A percentile compares a stretch with the other conserved stretches of the same genome.
Conservation (phyloP, 352 stramenopile species). For the Nannochloropsis limnetica region DNA sequence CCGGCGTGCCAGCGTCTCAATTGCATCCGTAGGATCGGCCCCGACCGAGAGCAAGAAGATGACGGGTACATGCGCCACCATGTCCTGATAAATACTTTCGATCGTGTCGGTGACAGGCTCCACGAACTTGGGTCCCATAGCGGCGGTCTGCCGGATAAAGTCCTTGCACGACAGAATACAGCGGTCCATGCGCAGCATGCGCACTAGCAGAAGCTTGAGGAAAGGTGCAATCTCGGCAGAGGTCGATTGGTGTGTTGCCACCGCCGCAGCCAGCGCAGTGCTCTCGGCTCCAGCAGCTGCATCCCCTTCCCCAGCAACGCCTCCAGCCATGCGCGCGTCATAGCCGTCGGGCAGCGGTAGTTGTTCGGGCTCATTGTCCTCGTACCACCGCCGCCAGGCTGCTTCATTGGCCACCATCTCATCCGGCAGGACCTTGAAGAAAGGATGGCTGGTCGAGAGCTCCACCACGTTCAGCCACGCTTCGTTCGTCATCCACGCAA, state of each 20-base stretch:
- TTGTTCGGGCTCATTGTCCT: slow-evolving; percentile 92
- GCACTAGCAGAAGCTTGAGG: slow-evolving; percentile 89
- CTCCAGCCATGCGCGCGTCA: not conserved
- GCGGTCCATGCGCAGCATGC: slow-evolving; percentile 89
- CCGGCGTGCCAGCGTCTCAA: slow-evolving; percentile 88
- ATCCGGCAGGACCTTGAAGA: slow-evolving; percentile 87
- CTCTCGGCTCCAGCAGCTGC: not conserved
- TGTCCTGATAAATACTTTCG: slow-evolving; percentile 91
- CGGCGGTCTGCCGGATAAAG: slow-evolving; percentile 88
- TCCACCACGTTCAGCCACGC: slow-evolving; percentile 95
- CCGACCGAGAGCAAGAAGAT: slow-evolving; percentile 95
- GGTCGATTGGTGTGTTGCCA: slow-evolving; percentile 29
- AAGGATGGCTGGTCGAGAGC: slow-evolving; percentile 84
- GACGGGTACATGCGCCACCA: slow-evolving; percentile 84
- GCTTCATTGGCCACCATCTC: slow-evolving; percentile 90
- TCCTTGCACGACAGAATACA: slow-evolving; percentile 93
- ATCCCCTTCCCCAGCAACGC: not conserved
- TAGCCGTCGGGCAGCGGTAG: not conserved
- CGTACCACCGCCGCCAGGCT: slow-evolving; percentile 93
- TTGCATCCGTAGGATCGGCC: slow-evolving; percentile 91
- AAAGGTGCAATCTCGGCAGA: slow-evolving; percentile 65
- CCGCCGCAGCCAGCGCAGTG: not conserved
- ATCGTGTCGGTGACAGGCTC: slow-evolving; percentile 98
- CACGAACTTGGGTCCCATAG: slow-evolving; percentile 90
- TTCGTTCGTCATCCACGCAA: slow-evolving; percentile 93